phyloP scores from a whole-genome alignment of 331 rosid species.

The Acacia concinna region DNA sequence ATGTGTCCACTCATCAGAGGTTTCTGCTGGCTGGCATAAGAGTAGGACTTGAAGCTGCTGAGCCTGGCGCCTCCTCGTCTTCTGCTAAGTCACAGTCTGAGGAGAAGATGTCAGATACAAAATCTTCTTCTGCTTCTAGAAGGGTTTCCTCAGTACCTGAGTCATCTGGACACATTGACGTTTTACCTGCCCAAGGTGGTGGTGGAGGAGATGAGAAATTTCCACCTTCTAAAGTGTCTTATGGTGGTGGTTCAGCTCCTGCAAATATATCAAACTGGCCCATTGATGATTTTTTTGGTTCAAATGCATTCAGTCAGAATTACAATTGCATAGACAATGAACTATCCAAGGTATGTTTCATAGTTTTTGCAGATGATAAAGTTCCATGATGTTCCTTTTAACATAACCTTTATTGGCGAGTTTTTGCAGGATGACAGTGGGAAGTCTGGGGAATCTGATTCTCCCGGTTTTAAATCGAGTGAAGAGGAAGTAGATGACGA shows the following conservation, averaged over 20 bases:
- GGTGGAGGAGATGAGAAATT: conserved; percentile 55
- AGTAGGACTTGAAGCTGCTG: conserved; percentile 67
- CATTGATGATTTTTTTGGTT: conserved; percentile 65
- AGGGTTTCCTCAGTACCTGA: conserved; percentile 44
- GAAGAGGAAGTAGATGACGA: conserved; percentile 58
- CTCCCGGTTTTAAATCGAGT: conserved; percentile 51
- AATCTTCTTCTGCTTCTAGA: conserved; percentile 45
- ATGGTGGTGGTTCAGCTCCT: conserved; percentile 60
- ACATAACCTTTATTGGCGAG: conserved; percentile 24
- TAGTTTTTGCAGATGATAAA: conserved; percentile 27
- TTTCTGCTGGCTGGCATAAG: conserved; percentile 80
- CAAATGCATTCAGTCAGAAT: conserved; percentile 60
- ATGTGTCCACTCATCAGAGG: conserved; percentile 70
- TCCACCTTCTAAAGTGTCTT: conserved; percentile 41
- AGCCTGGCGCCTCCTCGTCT: conserved; percentile 56
- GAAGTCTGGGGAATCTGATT: conserved; percentile 67
- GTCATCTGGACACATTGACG: conserved; percentile 44
- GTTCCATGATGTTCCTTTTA: conserved; percentile 29
- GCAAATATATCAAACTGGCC: conserved; percentile 75
- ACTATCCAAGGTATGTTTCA: conserved; percentile 75
- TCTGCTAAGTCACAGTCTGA: conserved; percentile 50
- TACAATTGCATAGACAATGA: conserved; percentile 65
- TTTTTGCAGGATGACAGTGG: conserved; percentile 68
- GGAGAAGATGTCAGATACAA: conserved; percentile 52
- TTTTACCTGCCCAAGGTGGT: conserved; percentile 43